These are phyloP conservation scores for Coemansia sp. DNA, from an alignment of 192 early-diverging fungal species.

Conservation along the genomic window DNA sequence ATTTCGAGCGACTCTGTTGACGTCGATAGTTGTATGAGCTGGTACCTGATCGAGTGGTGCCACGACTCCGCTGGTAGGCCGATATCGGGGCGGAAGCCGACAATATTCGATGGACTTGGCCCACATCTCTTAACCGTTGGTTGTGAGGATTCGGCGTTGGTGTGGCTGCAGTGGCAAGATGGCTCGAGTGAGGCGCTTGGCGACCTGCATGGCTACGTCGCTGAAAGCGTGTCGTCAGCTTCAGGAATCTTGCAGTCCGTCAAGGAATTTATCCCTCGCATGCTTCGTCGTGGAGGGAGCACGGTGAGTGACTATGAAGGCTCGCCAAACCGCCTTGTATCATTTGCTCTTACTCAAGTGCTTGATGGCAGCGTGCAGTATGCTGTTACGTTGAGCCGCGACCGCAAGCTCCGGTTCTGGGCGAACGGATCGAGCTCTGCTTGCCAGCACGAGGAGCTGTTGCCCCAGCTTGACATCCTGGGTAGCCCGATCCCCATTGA, in stretches of 20 bases:
- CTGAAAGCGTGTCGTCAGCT: constrained; percentile 31
- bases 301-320: constrained; percentile 12
- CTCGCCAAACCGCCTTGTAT: constrained; percentile 12
- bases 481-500: constrained; percentile 35
- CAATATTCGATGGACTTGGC: constrained; percentile 28
- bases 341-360: constrained; percentile 35
- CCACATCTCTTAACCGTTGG: constrained; percentile 18
- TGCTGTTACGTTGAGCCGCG: constrained; percentile 48
- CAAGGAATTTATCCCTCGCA: constrained; percentile 39
- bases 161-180: constrained; percentile 43
- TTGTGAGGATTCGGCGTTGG: constrained; percentile 35
- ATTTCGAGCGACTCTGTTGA: constrained; percentile 33
- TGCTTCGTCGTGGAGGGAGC: constrained; percentile 35
- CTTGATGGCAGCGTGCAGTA: constrained; percentile 36
- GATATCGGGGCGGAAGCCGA: constrained; percentile 11
- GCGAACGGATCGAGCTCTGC: constrained; percentile 20
- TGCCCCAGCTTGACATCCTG: constrained; percentile 42
- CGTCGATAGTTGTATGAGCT: constrained; percentile 37
- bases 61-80: constrained; percentile 10
- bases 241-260: constrained; percentile 40
- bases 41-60: constrained; percentile 46
- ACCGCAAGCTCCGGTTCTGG: constrained; percentile 56
- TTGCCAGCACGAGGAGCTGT: constrained; percentile 41
- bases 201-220: constrained; percentile 23
- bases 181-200: constrained; percentile 16